Base-by-base conservation (phyloP, 805 yeast species). In the Yarrowia phangngaensis region DNA sequence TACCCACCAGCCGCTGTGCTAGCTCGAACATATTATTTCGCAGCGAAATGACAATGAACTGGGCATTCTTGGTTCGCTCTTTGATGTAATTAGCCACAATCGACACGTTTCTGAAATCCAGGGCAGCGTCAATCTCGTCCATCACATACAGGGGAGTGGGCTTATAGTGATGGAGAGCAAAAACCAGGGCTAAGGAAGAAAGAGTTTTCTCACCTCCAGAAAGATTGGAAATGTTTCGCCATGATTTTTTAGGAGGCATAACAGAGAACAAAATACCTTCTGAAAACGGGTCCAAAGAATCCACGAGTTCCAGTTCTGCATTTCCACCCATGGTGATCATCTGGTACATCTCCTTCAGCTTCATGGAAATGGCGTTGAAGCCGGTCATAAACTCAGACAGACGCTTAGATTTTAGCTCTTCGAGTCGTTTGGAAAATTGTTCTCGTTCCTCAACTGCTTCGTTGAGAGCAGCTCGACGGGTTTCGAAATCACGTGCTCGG, bases 281-380 rank as follows among this genome's bases (percentile, higher is more conserved):
- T 1, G 95, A 80, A 60, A 92, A 92, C n/a, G 98, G 98, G 66
- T 92, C 97, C 61, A 90, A 74, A 53, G 95, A 83, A 61, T 92
- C 98, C 14, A 88, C 97, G 34, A 90, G 73, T 64, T 92, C 99
- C 26, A 92, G 72, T 64, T 92, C 98, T 0, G 99, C 99, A 69
- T 90, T 92, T 24, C 99, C 99, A 20, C 98, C 98, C 94, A 90
- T 88, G 1, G 98, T 92, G 53, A 92, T 92, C 94, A 92, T 85
- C 61, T 89, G 95, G 60, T 92, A 92, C 97, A 92, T 89, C 59
- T 87, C 96, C 63, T 90, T 92, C 55, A 92, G 73, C 6, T 95
- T 84, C 62, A 80, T 71, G 1, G 97, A 87, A 20, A 92, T 92
- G 15, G 79, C 73, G 55, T 80, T 77, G 68, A 94, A 92, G 0